phyloP scores from a whole-genome alignment of 441 rosid species.

The Gossypium davidsonii region DNA sequence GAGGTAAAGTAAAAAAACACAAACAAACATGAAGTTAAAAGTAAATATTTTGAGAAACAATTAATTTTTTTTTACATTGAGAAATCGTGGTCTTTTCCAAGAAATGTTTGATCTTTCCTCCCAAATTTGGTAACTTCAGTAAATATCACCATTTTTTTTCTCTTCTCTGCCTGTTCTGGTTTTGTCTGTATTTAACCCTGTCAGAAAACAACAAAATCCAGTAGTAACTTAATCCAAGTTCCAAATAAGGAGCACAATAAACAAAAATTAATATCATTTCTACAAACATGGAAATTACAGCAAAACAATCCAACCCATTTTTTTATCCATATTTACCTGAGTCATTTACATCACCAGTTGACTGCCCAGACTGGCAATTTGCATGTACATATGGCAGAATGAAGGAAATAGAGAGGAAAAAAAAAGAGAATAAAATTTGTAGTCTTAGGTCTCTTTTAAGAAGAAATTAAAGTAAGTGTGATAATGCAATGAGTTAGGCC shows the following conservation, averaged over 20 bases:
- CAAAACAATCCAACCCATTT: not conserved
- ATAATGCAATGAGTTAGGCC: not conserved
- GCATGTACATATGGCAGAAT: not conserved
- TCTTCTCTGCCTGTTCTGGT: no score
- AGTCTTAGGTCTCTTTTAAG: not conserved
- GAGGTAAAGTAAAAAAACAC: no score
- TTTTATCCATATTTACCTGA: not conserved
- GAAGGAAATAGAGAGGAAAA: not conserved
- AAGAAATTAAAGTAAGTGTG: not conserved
- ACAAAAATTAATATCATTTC: not conserved
- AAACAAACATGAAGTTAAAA: not conserved
- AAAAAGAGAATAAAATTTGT: not conserved
- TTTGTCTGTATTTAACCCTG: not conserved
- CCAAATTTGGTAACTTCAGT: no score
- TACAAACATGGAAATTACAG: not conserved
- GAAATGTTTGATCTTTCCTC: conserved; percentile 28
- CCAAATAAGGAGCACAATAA: conserved; percentile 2
- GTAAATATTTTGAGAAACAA: conserved; percentile 4
- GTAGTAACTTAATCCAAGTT: not conserved
- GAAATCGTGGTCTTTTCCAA: conserved; percentile 20
- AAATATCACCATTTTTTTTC: no score
- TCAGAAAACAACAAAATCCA: not conserved
- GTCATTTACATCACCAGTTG: not conserved
- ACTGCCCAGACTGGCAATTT: not conserved
- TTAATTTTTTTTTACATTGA: conserved; percentile 15